phyloP scores from a whole-genome alignment of 2,329 filamentous ascomycete species.

The Pseudohalonectria lignicola region DNA sequence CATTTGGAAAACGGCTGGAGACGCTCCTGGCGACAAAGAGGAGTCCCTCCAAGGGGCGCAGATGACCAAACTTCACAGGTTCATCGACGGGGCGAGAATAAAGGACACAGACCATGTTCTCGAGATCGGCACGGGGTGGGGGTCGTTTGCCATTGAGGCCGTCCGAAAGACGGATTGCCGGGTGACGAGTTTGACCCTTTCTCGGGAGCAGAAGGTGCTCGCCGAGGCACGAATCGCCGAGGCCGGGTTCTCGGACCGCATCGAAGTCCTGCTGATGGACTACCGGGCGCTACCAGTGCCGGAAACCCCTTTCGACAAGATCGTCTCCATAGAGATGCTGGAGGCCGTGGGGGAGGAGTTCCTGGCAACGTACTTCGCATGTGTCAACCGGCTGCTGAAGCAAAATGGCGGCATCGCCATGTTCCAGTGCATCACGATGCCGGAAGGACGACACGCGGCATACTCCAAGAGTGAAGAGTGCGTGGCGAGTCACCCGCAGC shows the following conservation, averaged over 20 bases:
- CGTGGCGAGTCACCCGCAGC: no score
- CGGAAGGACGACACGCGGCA: slow-evolving; percentile 53
- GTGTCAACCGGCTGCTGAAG: slow-evolving; percentile 54
- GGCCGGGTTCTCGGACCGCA: slow-evolving; percentile 47
- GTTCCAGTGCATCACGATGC: slow-evolving; percentile 72
- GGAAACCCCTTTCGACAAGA: slow-evolving; percentile 49
- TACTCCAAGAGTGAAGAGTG: slow-evolving; percentile 56
- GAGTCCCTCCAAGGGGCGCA: slow-evolving; percentile 57
- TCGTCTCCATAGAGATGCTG: slow-evolving; percentile 69
- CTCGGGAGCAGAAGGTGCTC: slow-evolving; percentile 56
- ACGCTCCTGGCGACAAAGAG: slow-evolving; percentile 24
- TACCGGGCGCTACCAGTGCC: slow-evolving; percentile 52
- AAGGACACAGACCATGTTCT: slow-evolving; percentile 56
- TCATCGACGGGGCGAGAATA: slow-evolving; percentile 54
- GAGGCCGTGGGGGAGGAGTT: slow-evolving; percentile 63
- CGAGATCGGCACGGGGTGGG: slow-evolving; percentile 70
- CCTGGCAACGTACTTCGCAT: slow-evolving; percentile 55
- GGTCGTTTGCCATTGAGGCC: slow-evolving; percentile 60
- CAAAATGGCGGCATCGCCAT: slow-evolving; percentile 54
- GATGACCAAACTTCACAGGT: slow-evolving; percentile 52
- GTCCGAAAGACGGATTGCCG: slow-evolving; percentile 54
- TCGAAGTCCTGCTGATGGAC: slow-evolving; percentile 57
- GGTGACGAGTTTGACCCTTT: slow-evolving; percentile 59
- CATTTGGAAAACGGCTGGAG: slow-evolving; percentile 38
- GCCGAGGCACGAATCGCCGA: slow-evolving; percentile 53